A percentile compares a stretch with the other conserved stretches of the same genome.
Evolutionary conservation across 305 asterid genomes (phyloP).

Genomic region (Fraxinus sp.): DNA sequence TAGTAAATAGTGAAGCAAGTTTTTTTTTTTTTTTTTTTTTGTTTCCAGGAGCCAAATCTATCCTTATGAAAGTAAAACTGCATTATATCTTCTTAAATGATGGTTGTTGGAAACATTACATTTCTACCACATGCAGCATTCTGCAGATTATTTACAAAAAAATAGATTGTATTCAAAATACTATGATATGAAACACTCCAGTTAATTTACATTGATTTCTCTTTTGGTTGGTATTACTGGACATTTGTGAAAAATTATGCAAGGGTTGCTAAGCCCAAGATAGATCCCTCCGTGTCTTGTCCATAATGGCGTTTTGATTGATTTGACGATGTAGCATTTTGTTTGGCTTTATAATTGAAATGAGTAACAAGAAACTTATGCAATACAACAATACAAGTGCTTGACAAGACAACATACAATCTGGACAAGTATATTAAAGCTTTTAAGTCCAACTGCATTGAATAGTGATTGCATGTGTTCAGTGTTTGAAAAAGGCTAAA

Average conservation of each 20-base stretch:
- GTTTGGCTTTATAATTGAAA: background rate
- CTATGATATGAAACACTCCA: background rate
- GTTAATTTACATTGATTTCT: background rate
- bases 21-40: background rate
- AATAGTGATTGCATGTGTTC: background rate
- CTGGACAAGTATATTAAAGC: background rate
- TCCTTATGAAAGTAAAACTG: background rate
- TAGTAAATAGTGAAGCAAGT: background rate
- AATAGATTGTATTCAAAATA: background rate
- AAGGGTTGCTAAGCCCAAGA: background rate
- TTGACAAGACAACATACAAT: background rate
- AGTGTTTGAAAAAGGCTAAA: background rate
- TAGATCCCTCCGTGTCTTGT: background rate
- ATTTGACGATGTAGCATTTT: background rate
- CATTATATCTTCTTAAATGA: background rate
- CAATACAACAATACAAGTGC: background rate
- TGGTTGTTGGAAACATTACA: background rate
- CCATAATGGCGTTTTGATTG: background rate
- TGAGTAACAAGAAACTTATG: background rate
- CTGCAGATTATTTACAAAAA: background rate
- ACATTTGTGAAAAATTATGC: background rate
- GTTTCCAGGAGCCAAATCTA: constrained; percentile 1
- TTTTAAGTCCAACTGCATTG: background rate
- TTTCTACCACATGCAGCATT: background rate
- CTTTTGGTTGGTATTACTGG: background rate